Evolutionary conservation across 257 asterid species (phyloP), one percentile per base, ranked within the genome.

Genomic region (Asclepias syriaca): DNA sequence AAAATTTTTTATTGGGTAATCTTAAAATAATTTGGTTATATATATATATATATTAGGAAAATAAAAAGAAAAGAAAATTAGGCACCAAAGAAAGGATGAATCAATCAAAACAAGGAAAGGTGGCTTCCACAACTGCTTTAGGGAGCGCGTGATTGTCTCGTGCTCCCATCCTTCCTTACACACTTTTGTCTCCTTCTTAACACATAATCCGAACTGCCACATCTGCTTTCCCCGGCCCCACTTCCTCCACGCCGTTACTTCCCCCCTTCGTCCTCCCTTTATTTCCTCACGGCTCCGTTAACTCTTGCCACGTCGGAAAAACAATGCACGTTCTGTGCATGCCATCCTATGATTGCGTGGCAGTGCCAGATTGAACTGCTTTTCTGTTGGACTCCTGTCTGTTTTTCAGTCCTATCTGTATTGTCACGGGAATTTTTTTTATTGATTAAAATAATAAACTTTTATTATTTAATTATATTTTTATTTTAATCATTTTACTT

Each of bases 131-230:
- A 2, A 66, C 8, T 34, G 75, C 65, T 73, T 86, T 61, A 12
- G 16, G 24, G 64, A 34, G 68, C 68, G 78, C 65, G 87, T 68
- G 89, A 76, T 11, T 0, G 77, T 65, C 87, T 55, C 83, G 86
- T 78, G 88, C 6, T 58, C 69, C 64, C 72, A 2, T 51, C 68
- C 59, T 29, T 61, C 85, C 69, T 85, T 43, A 72, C 92, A 87
- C 89, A 80, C 89, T 79, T 77, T 81, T 34, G 83, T 66, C 49
- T 75, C 49, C 45, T 39, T 48, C 57, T 22, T 63, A 29, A 34
- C 43, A 72, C 39, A 11, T 43, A 4, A 37, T 9, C 58, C 65
- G 76, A 78, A 37, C 77, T 14, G 50, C 66, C 55, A 59, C 85
- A 19, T 68, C 77, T 74, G 84, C 66, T 70, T n/a, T 8, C 13